These are phyloP conservation scores for Coemansia sp. DNA, from an alignment of 192 early-diverging fungal species.

Conservation along the genomic window DNA sequence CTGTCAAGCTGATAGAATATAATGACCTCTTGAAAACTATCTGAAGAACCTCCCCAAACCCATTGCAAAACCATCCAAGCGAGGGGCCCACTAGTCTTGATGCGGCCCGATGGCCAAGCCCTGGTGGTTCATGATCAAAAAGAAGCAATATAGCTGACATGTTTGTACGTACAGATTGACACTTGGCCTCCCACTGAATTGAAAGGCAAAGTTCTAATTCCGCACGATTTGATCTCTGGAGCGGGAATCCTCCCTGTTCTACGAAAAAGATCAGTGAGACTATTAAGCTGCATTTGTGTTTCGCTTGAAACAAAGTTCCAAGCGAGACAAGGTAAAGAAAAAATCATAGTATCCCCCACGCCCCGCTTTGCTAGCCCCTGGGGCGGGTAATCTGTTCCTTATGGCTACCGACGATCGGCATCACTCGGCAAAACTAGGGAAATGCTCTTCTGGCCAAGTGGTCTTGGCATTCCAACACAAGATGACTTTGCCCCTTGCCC, in stretches of 20 bases:
- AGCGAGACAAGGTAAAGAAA: background rate
- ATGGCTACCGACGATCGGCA: background rate
- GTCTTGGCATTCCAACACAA: background rate
- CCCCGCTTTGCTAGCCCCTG: background rate
- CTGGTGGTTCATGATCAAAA: no score
- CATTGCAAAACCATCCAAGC: no score
- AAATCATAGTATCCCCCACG: background rate
- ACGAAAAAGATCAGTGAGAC: background rate
- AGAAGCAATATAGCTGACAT: no score
- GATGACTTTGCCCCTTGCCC: background rate
- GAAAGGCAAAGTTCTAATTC: slow-evolving; percentile 31
- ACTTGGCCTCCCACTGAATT: slow-evolving; percentile 18
- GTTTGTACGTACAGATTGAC: slow-evolving; percentile 39
- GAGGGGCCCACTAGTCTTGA: no score
- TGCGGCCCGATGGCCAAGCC: no score
- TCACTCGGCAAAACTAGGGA: background rate
- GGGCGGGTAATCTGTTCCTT: background rate
- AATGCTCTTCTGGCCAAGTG: background rate
- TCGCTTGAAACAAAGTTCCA: background rate
- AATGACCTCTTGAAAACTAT: no score
- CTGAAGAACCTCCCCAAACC: no score
- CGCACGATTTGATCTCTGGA: slow-evolving; percentile 24
- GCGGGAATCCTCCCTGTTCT: slow-evolving; percentile 38
- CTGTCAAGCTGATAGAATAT: no score
- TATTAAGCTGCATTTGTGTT: slow-evolving; percentile 9